Base-by-base conservation (phyloP, 2,329 filamentous ascomycete genomes). In the Sarocladium kiliense region DNA sequence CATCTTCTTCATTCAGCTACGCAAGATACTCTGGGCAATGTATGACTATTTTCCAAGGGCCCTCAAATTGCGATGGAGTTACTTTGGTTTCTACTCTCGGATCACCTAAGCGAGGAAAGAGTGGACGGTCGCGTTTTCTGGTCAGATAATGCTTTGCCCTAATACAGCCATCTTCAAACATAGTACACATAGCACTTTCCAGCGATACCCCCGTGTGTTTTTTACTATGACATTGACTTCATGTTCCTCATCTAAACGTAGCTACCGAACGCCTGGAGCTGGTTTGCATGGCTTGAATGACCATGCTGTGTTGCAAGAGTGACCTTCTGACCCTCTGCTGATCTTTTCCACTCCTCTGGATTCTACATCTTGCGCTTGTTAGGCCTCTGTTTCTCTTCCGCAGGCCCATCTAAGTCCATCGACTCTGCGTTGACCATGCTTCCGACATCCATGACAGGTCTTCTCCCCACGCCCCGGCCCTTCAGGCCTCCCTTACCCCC, bases 381-480 rank as follows among this genome's bases (percentile, higher is more conserved):
- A 1, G 74, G 71, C 41, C 78, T 72, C 65, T 78, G 81, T 71
- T 74, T 77, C 58, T 67, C 73, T 44, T 79, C 76, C 50, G 75
- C 76, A 4, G 76, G 76, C 11, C 79, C 76, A 47, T 85, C 82
- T 26, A 84, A 62, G 53, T 84, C 81, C 75, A 83, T 81, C 42
- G 72, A 75, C 58, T 79, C 77, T 27, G 77, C 75, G 3, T 75
- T 72, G 1, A 71, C 68, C 14, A 11, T 26, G 14, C 18, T 41
- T 2, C 50, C 50, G 41, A 41, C 18, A 16, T 41, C 50, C 19
- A 26, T 36, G 11, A 30, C 11, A 6, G 27, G 10, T 37, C 25
- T 55, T 26, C 19, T 51, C 45, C 47, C 55, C 42, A 45, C 26
- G 6, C 45, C 45, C 2, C 25, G 57, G 12, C 36, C 53, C 3